phyloP scores from a whole-genome alignment of 2,329 filamentous ascomycete species.

The Alternaria burnsii region DNA sequence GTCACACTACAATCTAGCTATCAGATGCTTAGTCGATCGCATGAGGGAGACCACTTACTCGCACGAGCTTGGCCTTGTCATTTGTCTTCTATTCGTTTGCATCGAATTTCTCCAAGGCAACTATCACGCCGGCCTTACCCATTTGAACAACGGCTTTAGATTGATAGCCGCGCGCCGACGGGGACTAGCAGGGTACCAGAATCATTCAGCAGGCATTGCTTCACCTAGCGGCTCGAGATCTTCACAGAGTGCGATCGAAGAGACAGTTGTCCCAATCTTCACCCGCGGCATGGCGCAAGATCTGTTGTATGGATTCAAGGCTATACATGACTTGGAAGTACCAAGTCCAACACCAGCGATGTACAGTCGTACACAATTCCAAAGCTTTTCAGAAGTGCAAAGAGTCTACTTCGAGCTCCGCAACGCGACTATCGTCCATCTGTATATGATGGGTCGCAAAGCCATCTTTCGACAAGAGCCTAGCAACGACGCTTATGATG shows the following conservation, averaged over 20 bases:
- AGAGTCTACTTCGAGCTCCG: constrained; percentile 28
- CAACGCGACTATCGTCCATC: constrained; percentile 27
- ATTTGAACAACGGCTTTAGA: constrained; percentile 56
- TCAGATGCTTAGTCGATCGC: constrained; percentile 44
- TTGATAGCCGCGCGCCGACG: background rate
- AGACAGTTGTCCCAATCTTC: constrained; percentile 34
- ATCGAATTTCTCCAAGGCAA: constrained; percentile 56
- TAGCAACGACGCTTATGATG: constrained; percentile 9
- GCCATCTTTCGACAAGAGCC: background rate
- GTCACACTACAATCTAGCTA: constrained; percentile 55
- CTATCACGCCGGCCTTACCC: constrained; percentile 51
- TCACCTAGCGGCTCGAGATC: background rate
- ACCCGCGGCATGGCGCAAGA: constrained; percentile 28
- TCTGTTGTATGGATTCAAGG: constrained; percentile 28
- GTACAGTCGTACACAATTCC: constrained; percentile 10
- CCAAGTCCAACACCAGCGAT: constrained; percentile 1
- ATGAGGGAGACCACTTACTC: constrained; percentile 44
- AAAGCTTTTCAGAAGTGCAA: constrained; percentile 27
- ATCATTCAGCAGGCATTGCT: background rate
- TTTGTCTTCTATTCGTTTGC: constrained; percentile 56
- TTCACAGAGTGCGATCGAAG: constrained; percentile 17
- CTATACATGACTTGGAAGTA: constrained; percentile 8
- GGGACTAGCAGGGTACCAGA: background rate
- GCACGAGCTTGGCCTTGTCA: constrained; percentile 51
- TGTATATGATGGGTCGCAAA: constrained; percentile 13